phyloP scores from a whole-genome alignment of 371 early-diverging fungal genomes.

The Circinella umbellata region DNA sequence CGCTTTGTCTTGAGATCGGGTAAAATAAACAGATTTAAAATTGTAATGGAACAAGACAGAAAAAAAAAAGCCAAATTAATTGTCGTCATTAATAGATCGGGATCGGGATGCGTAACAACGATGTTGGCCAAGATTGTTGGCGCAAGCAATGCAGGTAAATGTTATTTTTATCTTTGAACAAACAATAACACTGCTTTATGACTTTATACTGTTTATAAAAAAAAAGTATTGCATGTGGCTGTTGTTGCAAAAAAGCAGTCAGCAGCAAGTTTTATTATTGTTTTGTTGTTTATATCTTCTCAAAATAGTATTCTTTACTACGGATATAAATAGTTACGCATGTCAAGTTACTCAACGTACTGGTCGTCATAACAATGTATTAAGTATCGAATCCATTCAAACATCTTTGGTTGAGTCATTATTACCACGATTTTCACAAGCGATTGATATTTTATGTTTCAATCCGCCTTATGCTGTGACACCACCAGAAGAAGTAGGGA shows the following conservation, averaged over 20 bases:
- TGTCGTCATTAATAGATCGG: conserved; percentile 60
- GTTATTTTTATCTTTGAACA: background rate
- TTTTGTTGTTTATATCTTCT: no score
- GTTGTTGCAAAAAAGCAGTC: background rate
- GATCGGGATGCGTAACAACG: conserved; percentile 87
- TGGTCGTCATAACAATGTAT: conserved; percentile 55
- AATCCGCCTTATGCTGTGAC: conserved; percentile 96
- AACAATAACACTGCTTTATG: background rate
- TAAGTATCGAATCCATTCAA: conserved; percentile 59
- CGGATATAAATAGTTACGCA: conserved; percentile 87
- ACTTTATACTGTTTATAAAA: background rate
- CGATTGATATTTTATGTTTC: conserved; percentile 86
- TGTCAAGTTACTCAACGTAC: conserved; percentile 70
- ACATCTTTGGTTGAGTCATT: conserved; percentile 64
- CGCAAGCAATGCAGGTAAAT: conserved; percentile 40
- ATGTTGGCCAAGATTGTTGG: conserved; percentile 72
- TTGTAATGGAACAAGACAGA: background rate
- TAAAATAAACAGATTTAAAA: conserved; percentile 26
- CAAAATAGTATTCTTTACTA: conserved; percentile 58
- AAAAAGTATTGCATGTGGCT: no score
- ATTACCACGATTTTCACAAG: conserved; percentile 53
- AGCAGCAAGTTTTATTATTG: no score
- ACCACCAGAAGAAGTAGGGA: conserved; percentile 74
- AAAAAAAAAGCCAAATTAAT: background rate
- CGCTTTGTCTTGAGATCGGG: conserved; percentile 87